These are phyloP conservation scores for Begonia peltatifolia DNA, from an alignment of 306 rosid species.

Conservation along the genomic window DNA sequence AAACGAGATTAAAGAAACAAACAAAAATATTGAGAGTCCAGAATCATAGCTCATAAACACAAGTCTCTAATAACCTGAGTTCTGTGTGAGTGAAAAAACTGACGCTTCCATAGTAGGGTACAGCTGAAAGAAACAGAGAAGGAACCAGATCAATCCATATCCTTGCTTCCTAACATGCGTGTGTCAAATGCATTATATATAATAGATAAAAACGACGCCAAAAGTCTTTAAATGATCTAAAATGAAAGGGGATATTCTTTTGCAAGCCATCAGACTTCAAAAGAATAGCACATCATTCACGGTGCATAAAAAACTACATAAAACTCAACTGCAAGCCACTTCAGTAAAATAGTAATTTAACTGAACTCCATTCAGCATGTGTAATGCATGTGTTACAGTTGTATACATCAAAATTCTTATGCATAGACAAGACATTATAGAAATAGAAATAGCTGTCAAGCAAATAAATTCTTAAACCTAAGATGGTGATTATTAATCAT, in stretches of 20 bases:
- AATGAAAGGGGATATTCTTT: neutral
- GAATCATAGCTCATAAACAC: neutral
- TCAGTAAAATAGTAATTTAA: too few species aligned
- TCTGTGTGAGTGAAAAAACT: slow-evolving; percentile 73
- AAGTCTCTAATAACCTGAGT: slow-evolving; percentile 43
- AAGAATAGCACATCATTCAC: neutral
- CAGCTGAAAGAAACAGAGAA: slow-evolving; percentile 31
- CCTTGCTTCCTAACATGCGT: neutral
- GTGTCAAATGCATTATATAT: neutral
- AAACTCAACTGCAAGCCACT: too few species aligned
- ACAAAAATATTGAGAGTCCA: too few species aligned
- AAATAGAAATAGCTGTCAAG: too few species aligned
- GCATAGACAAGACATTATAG: too few species aligned
- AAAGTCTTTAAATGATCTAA: neutral
- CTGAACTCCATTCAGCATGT: too few species aligned
- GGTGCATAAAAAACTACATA: neutral
- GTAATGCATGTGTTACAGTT: too few species aligned
- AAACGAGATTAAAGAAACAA: too few species aligned
- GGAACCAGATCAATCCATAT: neutral
- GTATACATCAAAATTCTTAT: too few species aligned
- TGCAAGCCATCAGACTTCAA: neutral
- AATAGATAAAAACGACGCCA: neutral
- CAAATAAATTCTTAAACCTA: too few species aligned
- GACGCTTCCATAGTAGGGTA: slow-evolving; percentile 41
- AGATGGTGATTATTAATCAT: too few species aligned